Base-by-base conservation (phyloP, 2,329 filamentous ascomycete species). In the Pseudocercospora ulei region DNA sequence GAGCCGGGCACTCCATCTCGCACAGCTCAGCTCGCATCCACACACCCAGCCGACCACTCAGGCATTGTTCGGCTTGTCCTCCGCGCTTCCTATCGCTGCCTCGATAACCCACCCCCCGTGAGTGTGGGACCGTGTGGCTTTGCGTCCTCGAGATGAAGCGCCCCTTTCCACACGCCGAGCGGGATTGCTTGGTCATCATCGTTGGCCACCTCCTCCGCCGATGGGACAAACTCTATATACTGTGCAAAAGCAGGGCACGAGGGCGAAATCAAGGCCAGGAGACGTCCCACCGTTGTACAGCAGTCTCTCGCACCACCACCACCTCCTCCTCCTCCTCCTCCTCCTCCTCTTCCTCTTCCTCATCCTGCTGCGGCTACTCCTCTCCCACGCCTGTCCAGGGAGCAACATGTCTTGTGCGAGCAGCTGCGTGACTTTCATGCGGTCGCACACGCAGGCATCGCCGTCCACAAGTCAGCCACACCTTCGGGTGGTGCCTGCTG, bases 51-150 rank as follows among this genome's bases (percentile, higher is more conserved):
- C 38, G 18, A 25, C 12, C 23, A 33, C 22, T 12, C 30, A 19
- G 9, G 12, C 20, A 8, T 8, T 23, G 14, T 19, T 33, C 41
- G 23, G 19, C n/a, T 12, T 29, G 23, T 16, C 35, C 16, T 28
- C 28, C 29, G 13, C 39, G 25, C 28, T 13, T n/a, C 24, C 23
- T 30, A 41, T 37, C 26, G 33, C 18, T n/a, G 34, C 18, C 19
- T 36, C 20, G 19, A 35, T 19, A n/a, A 25, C 22, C 23, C 23
- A 24, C 39, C 16, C 14, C 18, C 25, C 38, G n/a, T 12, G 25
- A 18, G 24, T 28, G 19, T 16, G 11, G 16, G 12, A 25, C 20
- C 36, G 33, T 25, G 28, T 37, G 33, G 39, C 39, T 42, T 33
- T 33, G 12, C 27, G 22, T 17, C 33, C 18, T 23, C 27, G 39